These are phyloP conservation scores for Trichocomaceae sp. DNA, from an alignment of 2,329 filamentous ascomycete genomes.

Conservation along the genomic window DNA sequence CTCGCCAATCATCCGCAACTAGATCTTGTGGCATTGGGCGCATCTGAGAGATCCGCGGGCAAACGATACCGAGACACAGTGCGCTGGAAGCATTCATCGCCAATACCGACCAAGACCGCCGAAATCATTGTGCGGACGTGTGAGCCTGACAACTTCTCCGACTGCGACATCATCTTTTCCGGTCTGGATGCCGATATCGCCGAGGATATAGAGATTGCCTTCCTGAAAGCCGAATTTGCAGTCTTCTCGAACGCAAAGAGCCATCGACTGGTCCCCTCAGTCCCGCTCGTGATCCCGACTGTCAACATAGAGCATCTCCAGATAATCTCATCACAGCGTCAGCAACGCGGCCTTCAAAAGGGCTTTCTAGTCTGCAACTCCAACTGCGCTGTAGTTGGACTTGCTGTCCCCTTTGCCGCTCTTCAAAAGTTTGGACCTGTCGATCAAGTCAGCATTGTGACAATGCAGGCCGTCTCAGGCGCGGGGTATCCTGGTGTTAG, in stretches of 20 bases:
- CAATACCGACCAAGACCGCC: background rate
- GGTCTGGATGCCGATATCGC: background rate
- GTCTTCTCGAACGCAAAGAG: slow-evolving; percentile 12
- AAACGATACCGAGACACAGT: slow-evolving; percentile 8
- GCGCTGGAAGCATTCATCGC: slow-evolving; percentile 8
- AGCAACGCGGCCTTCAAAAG: background rate
- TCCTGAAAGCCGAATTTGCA: background rate
- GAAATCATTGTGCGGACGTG: background rate
- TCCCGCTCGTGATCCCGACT: slow-evolving; percentile 7
- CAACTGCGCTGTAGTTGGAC: slow-evolving; percentile 9
- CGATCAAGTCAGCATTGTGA: slow-evolving; percentile 12
- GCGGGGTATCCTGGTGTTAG: slow-evolving; percentile 14
- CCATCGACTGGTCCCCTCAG: background rate
- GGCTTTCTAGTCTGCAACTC: slow-evolving; percentile 10
- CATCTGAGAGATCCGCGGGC: slow-evolving; percentile 8
- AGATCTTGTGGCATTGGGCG: slow-evolving; percentile 4
- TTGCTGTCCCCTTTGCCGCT: background rate
- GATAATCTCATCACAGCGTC: slow-evolving; percentile 6
- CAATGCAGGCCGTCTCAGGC: slow-evolving; percentile 15
- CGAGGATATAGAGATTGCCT: slow-evolving; percentile 6
- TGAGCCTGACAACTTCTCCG: background rate
- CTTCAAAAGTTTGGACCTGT: slow-evolving; percentile 16
- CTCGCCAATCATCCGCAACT: slow-evolving; percentile 6
- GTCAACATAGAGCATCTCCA: slow-evolving; percentile 8
- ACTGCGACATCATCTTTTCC: slow-evolving; percentile 13